Conservation (phyloP, 306 rosid genomes). For the Castanea mollissima region DNA sequence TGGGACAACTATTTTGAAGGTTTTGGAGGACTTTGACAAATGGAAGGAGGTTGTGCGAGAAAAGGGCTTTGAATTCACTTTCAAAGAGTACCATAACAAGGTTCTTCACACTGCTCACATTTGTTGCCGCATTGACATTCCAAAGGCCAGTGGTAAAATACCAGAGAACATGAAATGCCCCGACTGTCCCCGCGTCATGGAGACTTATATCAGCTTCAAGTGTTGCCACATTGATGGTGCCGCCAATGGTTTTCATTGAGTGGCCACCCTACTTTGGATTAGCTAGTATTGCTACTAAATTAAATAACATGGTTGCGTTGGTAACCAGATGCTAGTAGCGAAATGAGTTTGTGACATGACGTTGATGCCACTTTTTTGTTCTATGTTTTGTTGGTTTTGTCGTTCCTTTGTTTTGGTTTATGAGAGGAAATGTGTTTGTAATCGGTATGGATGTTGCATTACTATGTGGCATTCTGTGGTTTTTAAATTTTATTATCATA, state of each 20-base stretch:
- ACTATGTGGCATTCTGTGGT: neutral
- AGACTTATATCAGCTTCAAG: conserved; percentile 35
- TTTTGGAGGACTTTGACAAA: conserved; percentile 37
- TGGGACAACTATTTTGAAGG: conserved; percentile 22
- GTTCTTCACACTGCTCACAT: conserved; percentile 3
- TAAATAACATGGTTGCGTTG: neutral
- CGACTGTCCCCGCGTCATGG: conserved; percentile 34
- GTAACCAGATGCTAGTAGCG: neutral
- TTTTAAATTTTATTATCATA: neutral
- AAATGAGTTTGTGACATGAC: neutral
- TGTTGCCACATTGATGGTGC: conserved; percentile 31
- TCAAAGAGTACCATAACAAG: conserved; percentile 14
- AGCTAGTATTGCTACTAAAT: neutral
- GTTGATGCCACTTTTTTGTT: neutral
- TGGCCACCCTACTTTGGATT: neutral
- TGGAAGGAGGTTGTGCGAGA: conserved; percentile 29
- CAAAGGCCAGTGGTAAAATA: neutral
- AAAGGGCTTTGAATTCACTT: conserved; percentile 28
- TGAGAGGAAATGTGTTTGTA: neutral
- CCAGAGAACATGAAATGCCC: conserved; percentile 30
- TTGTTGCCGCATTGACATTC: conserved; percentile 21
- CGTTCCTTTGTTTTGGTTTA: neutral
- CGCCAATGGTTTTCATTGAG: neutral
- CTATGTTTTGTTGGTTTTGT: neutral
- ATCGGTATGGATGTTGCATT: neutral